Conservation (phyloP, 2,329 filamentous ascomycete genomes). For the Venturia aucupariae region DNA sequence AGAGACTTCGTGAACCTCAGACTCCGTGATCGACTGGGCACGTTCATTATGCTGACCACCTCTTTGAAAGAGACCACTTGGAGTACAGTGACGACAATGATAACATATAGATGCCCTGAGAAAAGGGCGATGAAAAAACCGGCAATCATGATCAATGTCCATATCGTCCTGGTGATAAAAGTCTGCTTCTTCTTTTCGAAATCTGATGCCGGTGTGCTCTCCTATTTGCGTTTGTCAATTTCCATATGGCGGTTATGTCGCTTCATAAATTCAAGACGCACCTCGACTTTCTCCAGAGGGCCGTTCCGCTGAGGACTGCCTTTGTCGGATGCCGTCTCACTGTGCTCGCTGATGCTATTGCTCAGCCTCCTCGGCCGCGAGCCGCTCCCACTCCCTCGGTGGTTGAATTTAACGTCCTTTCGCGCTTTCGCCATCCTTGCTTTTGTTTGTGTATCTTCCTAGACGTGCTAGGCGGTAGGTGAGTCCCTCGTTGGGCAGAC, state of each 20-base stretch:
- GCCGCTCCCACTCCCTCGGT: slow-evolving; percentile 42
- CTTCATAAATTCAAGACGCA: slow-evolving; percentile 1
- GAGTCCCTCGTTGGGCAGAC: not conserved
- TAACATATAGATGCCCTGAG: slow-evolving; percentile 95
- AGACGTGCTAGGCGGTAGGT: not conserved
- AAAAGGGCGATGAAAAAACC: slow-evolving; percentile 88
- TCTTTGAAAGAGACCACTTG: slow-evolving; percentile 99
- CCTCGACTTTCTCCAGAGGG: slow-evolving; percentile 17
- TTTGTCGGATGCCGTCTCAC: slow-evolving; percentile 47
- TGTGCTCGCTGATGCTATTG: slow-evolving; percentile 62
- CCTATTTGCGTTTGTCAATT: slow-evolving; percentile 13
- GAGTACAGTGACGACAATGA: slow-evolving; percentile 81
- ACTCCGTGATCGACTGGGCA: slow-evolving; percentile 82
- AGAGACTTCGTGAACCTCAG: slow-evolving; percentile 90
- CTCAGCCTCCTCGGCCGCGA: slow-evolving; percentile 50
- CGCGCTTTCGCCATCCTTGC: slow-evolving; percentile 42
- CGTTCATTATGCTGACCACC: slow-evolving; percentile 94
- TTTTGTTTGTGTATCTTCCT: not conserved
- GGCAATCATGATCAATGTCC: slow-evolving; percentile 96
- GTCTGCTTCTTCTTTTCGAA: slow-evolving; percentile 99
- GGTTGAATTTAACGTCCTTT: slow-evolving; percentile 53
- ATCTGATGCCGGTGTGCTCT: slow-evolving; percentile 47
- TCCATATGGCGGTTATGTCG: not conserved
- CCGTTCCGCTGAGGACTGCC: slow-evolving; percentile 43
- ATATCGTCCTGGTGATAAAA: slow-evolving; percentile 93